Base-by-base conservation (phyloP, 164 flowering plant genomes). In the Cinnamomum micranthum region DNA sequence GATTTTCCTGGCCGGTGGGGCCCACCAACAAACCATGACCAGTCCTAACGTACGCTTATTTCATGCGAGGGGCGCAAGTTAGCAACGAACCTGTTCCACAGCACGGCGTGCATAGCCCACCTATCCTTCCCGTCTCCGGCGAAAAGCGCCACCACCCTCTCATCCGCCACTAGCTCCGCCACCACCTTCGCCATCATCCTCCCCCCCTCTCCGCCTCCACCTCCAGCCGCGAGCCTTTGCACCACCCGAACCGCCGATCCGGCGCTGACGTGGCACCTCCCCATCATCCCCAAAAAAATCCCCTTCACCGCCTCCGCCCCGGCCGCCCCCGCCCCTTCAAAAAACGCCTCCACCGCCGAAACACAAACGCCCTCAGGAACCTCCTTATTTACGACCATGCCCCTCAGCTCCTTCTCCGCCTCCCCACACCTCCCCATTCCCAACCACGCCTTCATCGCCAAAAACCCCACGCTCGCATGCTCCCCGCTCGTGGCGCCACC, bases 401-500 rank as follows among this genome's bases (percentile, higher is more conserved):
- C 85, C 80, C 86, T 87, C 79, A 96, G 84, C 86, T 96, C 99
- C 83, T 88, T 89, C 92, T 96, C 99, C 0, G 99, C 98, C 71
- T 96, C 98, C 2, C 52, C 84, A 65, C 70, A 71, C 85, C 87
- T 88, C 71, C 91, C 93, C 65, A 94, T 55, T 69, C 98, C 99
- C 47, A 94, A 75, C 94, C 94, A 96, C 22, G 93, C 97, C 82
- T 92, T 96, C 92, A 93, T 87, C 1, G 98, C 97, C 87, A 96
- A 62, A 35, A 93, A 97, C 22, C 87, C 85, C 81, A 92, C 78
- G 69, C 91, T 82, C 23, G 98, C 94, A 69, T 95, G 99, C 17
- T 89, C 94, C 31, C 76, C 86, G 20, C 72, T 19, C 6, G 70
- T 28, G 12, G 52, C 67, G 22, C 71, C 78, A 11, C 76, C 82